Evolutionary conservation across 768 basidiomycete species (phyloP).

Genomic region (Hypholoma sublateritium): DNA sequence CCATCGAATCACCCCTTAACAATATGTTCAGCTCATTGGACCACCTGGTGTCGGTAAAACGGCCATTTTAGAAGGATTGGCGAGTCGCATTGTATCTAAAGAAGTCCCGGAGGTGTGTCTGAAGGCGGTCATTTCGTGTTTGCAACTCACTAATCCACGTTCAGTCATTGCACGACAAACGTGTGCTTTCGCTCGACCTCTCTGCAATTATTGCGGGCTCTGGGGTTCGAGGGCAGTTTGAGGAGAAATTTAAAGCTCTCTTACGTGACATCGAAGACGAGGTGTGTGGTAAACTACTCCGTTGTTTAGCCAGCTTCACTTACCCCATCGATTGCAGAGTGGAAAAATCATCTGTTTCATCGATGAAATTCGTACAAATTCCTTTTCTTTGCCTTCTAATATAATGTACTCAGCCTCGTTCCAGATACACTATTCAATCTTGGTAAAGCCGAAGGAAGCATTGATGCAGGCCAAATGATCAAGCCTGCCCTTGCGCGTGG

Average conservation of each 20-base stretch:
- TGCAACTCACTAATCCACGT: neutral
- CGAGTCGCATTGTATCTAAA: slow-evolving; percentile 80
- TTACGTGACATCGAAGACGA: slow-evolving; percentile 90
- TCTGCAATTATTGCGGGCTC: slow-evolving; percentile 86
- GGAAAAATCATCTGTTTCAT: slow-evolving; percentile 91
- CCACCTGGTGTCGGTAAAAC: slow-evolving; percentile 94
- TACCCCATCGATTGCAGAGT: slow-evolving; percentile 34
- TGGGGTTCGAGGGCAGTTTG: slow-evolving; percentile 89
- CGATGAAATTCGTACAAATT: slow-evolving; percentile 83
- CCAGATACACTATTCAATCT: slow-evolving; percentile 81
- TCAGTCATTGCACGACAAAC: slow-evolving; percentile 82
- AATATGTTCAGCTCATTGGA: slow-evolving; percentile 59
- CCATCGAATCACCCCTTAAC: neutral
- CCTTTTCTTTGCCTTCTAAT: neutral
- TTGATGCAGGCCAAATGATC: slow-evolving; percentile 93
- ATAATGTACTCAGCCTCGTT: neutral
- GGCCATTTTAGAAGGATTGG: slow-evolving; percentile 87
- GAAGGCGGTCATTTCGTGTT: neutral
- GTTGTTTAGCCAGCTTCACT: neutral
- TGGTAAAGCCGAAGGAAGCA: slow-evolving; percentile 88
- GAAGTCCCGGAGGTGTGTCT: slow-evolving; percentile 86
- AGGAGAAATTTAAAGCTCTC: slow-evolving; percentile 90
- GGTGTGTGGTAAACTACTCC: slow-evolving; percentile 29
- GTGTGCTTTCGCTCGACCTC: slow-evolving; percentile 86
- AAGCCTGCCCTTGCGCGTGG: slow-evolving; percentile 89